Evolutionary conservation across 2,329 filamentous ascomycete species (phyloP), one percentile per base, ranked within the genome.

Genomic region (Cladobotryum protrusum): DNA sequence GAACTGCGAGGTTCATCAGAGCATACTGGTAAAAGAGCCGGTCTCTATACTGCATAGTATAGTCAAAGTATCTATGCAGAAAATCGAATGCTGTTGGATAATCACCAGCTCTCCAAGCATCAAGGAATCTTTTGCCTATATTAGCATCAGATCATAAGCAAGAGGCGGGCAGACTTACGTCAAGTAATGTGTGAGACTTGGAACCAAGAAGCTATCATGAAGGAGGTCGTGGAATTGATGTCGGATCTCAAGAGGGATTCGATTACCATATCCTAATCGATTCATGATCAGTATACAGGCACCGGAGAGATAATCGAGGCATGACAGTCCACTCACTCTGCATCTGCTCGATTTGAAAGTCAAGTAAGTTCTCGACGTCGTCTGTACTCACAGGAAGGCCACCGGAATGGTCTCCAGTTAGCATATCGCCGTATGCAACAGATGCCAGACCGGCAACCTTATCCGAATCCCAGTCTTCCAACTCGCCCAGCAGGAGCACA

Each of bases 61-160:
- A 96, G 66, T 99, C 93, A 61, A 96, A 99, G 67, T 96, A 99
- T 46, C 89, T 85, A 66, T 97, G 91, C 17, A 99, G 76, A 57
- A 85, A 85, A 61, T 99, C 92, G 63, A 96, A 93, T 0, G 93
- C 87, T 1, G 87, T 89, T 12, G 87, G 83, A 61, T 92, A 95
- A 67, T 97, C 90, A 4, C 92, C 92, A 3, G 89, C 84, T 64
- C 86, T 82, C 92, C 91, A 97, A 1, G 90, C 82, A 65, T 99
- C 91, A 13, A 96, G 82, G 62, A 95, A 97, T 58, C 85, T 89
- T 57, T 18, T 17, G n/a, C 37, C 8, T 29, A 17, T 13, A 13
- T 37, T 13, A 13, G 63, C 36, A 65, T 55, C 35, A 45, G 9
- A 34, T 18, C 29, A n/a, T 20, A 17, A 12, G 13, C 2, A 17